A percentile compares a stretch with the other conserved stretches of the same genome.
These are phyloP conservation scores for Coniferiporia sulphurascens DNA, from an alignment of 1,284 basidiomycete genomes.

Conservation along the genomic window DNA sequence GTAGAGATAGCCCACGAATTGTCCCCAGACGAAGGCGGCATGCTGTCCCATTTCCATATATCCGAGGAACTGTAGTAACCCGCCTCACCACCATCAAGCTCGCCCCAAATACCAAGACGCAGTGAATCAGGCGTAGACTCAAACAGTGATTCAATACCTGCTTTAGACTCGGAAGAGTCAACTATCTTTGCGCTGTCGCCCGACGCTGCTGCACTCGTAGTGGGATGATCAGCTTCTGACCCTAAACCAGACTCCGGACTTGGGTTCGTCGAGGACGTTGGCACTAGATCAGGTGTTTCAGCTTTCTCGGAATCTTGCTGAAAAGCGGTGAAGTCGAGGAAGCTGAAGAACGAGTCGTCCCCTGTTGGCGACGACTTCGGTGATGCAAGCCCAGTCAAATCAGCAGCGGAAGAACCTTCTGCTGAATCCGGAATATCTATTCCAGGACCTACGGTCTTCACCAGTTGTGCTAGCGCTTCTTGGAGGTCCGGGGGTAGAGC, in stretches of 20 bases:
- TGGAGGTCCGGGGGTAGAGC: slow-evolving; percentile 49
- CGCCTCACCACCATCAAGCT: slow-evolving; percentile 71
- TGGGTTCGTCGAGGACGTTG: slow-evolving; percentile 57
- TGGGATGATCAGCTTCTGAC: slow-evolving; percentile 46
- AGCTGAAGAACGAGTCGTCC: slow-evolving; percentile 36
- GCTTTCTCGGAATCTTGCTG: slow-evolving; percentile 47
- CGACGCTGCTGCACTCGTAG: slow-evolving; percentile 17
- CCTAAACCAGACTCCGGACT: slow-evolving; percentile 64
- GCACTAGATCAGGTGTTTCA: slow-evolving; percentile 64
- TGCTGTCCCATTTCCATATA: slow-evolving; percentile 72
- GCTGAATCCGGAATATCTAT: slow-evolving; percentile 34
- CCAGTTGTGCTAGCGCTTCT: slow-evolving; percentile 54
- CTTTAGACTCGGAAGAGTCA: slow-evolving; percentile 31
- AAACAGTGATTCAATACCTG: slow-evolving; percentile 1
- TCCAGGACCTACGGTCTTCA: slow-evolving; percentile 45
- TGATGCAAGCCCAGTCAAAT: slow-evolving; percentile 26
- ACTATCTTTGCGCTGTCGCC: slow-evolving; percentile 42
- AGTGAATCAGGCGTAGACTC: slow-evolving; percentile 39
- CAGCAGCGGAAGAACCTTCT: not conserved
- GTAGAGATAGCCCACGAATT: slow-evolving; percentile 69
- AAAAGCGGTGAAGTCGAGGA: slow-evolving; percentile 65
- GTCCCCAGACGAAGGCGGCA: slow-evolving; percentile 47
- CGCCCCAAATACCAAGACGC: slow-evolving; percentile 56
- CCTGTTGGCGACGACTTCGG: slow-evolving; percentile 31
- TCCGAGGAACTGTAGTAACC: slow-evolving; percentile 54